These are phyloP conservation scores for Mycena citricolor DNA, from an alignment of 1,284 basidiomycete species.

Conservation along the genomic window DNA sequence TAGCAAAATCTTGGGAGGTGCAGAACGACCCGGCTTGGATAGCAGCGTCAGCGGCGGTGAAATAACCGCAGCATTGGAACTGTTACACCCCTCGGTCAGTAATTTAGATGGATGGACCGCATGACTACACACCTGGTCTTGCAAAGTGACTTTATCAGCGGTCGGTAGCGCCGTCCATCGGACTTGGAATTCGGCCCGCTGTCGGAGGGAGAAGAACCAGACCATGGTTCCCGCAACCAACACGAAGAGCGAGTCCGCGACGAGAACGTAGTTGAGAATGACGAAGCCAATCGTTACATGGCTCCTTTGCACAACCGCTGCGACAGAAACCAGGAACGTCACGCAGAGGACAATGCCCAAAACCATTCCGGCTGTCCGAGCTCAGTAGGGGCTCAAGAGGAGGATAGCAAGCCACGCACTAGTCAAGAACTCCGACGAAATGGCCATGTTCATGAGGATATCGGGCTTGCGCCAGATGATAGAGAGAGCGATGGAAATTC, in stretches of 20 bases:
- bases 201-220: constrained; percentile 77
- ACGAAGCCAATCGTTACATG: constrained; percentile 67
- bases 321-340: constrained; percentile 68
- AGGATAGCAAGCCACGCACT: constrained; percentile 43
- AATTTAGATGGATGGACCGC: constrained; percentile 1
- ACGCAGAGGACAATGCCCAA: constrained; percentile 67
- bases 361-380: constrained; percentile 59
- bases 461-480: constrained; percentile 67
- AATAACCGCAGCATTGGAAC: constrained; percentile 84
- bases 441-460: constrained; percentile 67
- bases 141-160: constrained; percentile 56
- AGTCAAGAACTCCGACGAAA: constrained; percentile 56
- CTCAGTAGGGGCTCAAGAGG: not conserved
- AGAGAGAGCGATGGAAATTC: constrained; percentile 63
- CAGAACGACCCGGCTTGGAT: constrained; percentile 66
- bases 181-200: constrained; percentile 63
- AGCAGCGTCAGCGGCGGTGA: constrained; percentile 59
- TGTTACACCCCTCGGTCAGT: constrained; percentile 28
- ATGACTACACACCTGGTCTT: constrained; percentile 60
- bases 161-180: constrained; percentile 51
- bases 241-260: constrained; percentile 58
- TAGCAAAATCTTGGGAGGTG: constrained; percentile 49
- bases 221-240: constrained; percentile 66
- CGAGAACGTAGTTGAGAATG: constrained; percentile 70
- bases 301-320: constrained; percentile 67